These are phyloP conservation scores for Colletotrichum kahawae DNA, from an alignment of 2,329 filamentous ascomycete species.

Conservation along the genomic window DNA sequence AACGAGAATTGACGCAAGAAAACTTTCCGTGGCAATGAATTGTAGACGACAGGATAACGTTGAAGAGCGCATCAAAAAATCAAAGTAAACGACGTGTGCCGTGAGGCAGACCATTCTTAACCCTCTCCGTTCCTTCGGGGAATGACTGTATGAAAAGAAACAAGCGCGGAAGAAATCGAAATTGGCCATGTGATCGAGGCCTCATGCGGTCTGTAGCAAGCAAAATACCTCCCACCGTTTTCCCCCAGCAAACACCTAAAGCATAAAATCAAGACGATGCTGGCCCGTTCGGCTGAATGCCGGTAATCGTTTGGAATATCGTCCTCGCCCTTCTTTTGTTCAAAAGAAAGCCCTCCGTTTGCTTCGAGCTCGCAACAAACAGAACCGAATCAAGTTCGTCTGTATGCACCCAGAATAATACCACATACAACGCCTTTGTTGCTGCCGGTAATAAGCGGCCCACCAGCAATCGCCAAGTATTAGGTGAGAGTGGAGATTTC, in stretches of 20 bases:
- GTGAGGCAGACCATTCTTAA: constrained; percentile 41
- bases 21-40: neutral
- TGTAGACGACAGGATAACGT: neutral
- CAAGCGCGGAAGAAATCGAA: neutral
- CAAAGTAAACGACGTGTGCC: constrained; percentile 31
- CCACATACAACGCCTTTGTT: neutral
- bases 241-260: constrained; percentile 4
- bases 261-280: constrained; percentile 1
- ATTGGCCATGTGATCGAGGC: neutral
- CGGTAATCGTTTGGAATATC: neutral
- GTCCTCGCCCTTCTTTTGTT: neutral
- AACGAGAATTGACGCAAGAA: neutral
- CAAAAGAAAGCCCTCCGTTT: neutral
- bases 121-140: constrained; percentile 22
- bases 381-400: neutral
- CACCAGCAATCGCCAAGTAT: neutral
- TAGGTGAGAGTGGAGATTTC: neutral
- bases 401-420: neutral
- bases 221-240: constrained; percentile 12
- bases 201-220: constrained; percentile 4
- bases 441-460: neutral
- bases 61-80: constrained; percentile 13
- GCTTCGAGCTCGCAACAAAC: neutral
- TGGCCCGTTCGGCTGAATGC: neutral
- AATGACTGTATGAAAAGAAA: constrained; percentile 21